Base-by-base conservation (phyloP, 495 filamentous ascomycete species). In the Trichoderma parareesei region DNA sequence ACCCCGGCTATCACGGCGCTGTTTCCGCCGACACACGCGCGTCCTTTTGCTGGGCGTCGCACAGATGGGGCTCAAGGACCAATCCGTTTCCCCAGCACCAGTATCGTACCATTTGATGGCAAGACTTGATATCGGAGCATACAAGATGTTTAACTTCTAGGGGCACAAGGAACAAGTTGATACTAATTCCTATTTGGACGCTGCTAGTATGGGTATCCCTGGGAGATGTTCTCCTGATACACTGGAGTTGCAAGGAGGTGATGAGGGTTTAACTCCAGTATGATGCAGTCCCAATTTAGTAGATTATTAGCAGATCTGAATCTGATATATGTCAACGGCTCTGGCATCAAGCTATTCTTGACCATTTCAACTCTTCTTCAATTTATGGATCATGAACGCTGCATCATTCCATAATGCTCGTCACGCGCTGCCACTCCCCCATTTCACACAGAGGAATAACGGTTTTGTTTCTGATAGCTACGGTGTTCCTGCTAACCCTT, bases 341-440 rank as follows among this genome's bases (percentile, higher is more conserved):
- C 6, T 11, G 40, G 40, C 11, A 27, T 27, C 27, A 27, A 27
- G 27, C 27, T 27, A 27, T 27, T 27, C 27, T 27, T 27, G 27
- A 27, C 40, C 6, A 41, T 41, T 11, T 41, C 40, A 3, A 41
- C 40, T 11, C 37, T 38, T 18, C 33, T 18, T 37, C n/a, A n/a
- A 4, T 16, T 3, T 33, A 14, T 9, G 42, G 41, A 44, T 63
- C 61, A 48, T 63, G 61, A 48, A 44, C 20, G 11, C 20, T 37
- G 18, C 14, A 11, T 57, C 27, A 57, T 57, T 27, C 40, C 53
- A 57, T 57, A 14, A 57, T 57, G 61, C 61, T 63, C 14, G 42
- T 61, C 38, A 41, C 37, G 16, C 60, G 38, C 16, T 40, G 38
- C 60, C 35, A 27, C 38, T 61, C 60, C 38, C 53, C 53, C 16